Percentiles rank a stretch among this genome's conserved stretches.
These are phyloP conservation scores for Arthrobotrys entomopaga DNA, from an alignment of 2,329 filamentous ascomycete genomes.

Conservation along the genomic window DNA sequence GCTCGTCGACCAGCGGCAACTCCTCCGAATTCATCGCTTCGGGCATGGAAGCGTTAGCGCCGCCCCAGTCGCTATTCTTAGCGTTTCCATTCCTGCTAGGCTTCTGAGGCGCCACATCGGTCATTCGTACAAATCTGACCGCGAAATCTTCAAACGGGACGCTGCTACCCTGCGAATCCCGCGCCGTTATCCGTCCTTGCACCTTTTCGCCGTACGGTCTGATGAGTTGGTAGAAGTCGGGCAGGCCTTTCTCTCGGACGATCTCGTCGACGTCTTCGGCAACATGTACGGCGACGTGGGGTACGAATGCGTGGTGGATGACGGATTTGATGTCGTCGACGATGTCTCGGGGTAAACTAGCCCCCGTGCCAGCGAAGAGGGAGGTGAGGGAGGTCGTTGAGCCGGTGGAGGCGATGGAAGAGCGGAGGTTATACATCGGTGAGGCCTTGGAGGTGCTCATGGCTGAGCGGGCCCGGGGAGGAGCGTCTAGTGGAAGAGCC, in stretches of 20 bases:
- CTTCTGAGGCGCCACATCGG: constrained; percentile 61
- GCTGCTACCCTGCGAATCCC: constrained; percentile 88
- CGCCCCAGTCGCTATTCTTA: constrained; percentile 38
- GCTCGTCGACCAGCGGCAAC: constrained; percentile 77
- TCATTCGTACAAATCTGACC: constrained; percentile 82
- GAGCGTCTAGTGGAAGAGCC: constrained; percentile 45
- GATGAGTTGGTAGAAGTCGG: constrained; percentile 81
- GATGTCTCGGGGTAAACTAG: constrained; percentile 61
- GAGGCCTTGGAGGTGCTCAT: constrained; percentile 67
- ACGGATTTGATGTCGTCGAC: constrained; percentile 71
- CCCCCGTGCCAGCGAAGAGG: constrained; percentile 66
- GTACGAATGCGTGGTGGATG: constrained; percentile 85
- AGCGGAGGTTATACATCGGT: constrained; percentile 70
- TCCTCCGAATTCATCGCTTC: constrained; percentile 64
- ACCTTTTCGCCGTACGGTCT: constrained; percentile 90
- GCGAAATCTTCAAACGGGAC: constrained; percentile 88
- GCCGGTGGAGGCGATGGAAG: constrained; percentile 66
- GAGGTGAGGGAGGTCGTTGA: constrained; percentile 67
- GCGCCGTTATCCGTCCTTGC: constrained; percentile 85
- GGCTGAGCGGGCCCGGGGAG: constrained; percentile 57
- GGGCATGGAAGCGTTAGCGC: constrained; percentile 26
- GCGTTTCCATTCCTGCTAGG: constrained; percentile 24
- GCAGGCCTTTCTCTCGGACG: constrained; percentile 83
- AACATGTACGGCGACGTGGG: constrained; percentile 86
- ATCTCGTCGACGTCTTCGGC: constrained; percentile 86